Base-by-base conservation (phyloP, 805 yeast genomes). In the Wickerhamiella slavikovae region DNA sequence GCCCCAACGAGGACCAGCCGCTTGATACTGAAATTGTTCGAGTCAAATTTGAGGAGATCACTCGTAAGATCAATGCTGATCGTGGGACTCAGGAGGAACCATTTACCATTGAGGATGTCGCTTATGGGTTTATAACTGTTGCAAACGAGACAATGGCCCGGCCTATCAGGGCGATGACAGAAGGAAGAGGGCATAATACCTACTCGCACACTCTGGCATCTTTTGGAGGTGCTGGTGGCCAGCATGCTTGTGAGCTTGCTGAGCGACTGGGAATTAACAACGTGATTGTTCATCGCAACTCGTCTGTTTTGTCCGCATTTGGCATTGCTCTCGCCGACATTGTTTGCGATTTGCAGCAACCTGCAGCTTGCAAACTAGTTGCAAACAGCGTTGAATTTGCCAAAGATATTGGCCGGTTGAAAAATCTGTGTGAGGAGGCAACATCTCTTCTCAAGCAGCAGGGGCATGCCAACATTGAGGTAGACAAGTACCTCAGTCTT, bases 151-250 rank as follows among this genome's bases (percentile, higher is more conserved):
- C 82, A 1, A 80, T 80, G 93, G 76, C 89, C n/a, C 63, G 91
- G 36, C 93, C 93, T 2, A 76, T 80, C 31, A 61, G 93, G 34
- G 71, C 75, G 24, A 54, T 80, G 30, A 79, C 93, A 0, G 93
- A 79, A 46, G 78, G 85, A 2, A 77, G 71, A 44, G 93, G 93
- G 4, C 68, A 70, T 43, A 60, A 66, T 24, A 61, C 70, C 1
- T 47, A 74, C 7, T 55, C 63, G 8, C 93, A 80, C 47, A 55
- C 73, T 34, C 52, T 80, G 35, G 91, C 82, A 1, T 64, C 85
- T 2, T 80, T 80, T 52, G 93, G 93, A 27, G 93, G 93, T 28
- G 92, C 92, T 16, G 93, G 93, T 31, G 93, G 93, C 6, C 93
- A 80, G 51, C 83, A 77, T 49, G 83, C 89, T 2, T 70, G 66